phyloP scores from a whole-genome alignment of 176 grass and related monocot species.

The Dactylis glomerata region DNA sequence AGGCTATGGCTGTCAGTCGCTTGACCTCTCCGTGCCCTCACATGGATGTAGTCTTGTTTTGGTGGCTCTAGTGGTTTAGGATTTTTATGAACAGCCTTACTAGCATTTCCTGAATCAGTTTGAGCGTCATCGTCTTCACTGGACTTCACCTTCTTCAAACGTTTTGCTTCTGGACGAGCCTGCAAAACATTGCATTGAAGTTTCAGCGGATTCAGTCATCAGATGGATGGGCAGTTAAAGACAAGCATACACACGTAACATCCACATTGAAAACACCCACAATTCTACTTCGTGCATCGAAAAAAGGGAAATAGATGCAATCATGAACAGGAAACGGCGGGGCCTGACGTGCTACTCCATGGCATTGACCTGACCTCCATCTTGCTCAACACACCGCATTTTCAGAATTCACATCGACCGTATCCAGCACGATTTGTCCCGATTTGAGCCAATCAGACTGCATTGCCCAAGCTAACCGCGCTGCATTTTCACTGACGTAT shows the following conservation, averaged over 20 bases:
- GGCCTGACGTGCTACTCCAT: neutral
- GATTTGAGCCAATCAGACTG: neutral
- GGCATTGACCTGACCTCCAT: neutral
- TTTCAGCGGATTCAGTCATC: conserved; percentile 1
- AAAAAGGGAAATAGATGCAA: neutral
- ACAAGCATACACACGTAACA: neutral
- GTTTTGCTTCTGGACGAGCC: conserved; percentile 59
- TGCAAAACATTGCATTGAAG: conserved; percentile 4
- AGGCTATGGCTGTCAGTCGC: conserved; percentile 98
- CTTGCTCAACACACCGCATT: neutral
- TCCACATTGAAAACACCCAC: neutral
- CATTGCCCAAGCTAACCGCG: neutral
- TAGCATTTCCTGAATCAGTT: conserved; percentile 52
- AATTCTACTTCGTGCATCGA: neutral
- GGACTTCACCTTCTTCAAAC: conserved; percentile 60
- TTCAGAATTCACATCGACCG: neutral
- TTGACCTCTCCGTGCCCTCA: conserved; percentile 95
- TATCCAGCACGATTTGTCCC: neutral
- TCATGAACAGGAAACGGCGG: neutral
- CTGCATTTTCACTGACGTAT: neutral
- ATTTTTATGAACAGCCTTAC: conserved; percentile 55
- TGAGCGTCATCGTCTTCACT: conserved; percentile 50
- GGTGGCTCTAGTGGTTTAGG: conserved; percentile 42
- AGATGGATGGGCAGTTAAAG: neutral
- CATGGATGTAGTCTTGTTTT: conserved; percentile 97